Conservation (phyloP, 345 rosid genomes). For the Gossypium ekmanianum region DNA sequence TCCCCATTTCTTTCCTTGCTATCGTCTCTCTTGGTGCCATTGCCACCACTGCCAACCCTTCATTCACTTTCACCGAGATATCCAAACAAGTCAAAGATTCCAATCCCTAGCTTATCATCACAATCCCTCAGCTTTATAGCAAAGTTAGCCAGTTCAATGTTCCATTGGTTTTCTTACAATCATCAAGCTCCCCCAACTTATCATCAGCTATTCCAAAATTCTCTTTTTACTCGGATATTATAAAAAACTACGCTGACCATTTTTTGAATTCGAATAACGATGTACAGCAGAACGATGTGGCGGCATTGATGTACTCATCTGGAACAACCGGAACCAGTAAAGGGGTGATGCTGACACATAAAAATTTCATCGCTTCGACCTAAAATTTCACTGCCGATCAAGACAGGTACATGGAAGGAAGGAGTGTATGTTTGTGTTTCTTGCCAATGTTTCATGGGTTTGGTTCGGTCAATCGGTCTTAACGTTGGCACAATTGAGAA, state of each 20-base stretch:
- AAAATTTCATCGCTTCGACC: conserved; percentile 54
- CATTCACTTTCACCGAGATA: conserved; percentile 33
- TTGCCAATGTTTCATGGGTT: conserved; percentile 76
- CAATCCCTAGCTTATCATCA: conserved; percentile 42
- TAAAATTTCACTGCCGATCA: conserved; percentile 69
- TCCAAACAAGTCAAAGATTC: conserved; percentile 35
- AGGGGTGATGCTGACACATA: conserved; percentile 68
- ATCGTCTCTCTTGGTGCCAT: conserved; percentile 41
- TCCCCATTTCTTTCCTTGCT: conserved; percentile 35
- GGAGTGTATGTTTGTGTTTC: conserved; percentile 54
- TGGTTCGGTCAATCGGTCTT: conserved; percentile 41
- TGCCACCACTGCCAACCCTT: conserved; percentile 42
- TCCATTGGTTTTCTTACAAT: conserved; percentile 30
- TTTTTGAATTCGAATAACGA: conserved; percentile 15
- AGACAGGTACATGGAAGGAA: conserved; percentile 36
- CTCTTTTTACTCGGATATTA: conserved; percentile 22
- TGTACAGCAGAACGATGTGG: conserved; percentile 57
- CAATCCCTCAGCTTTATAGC: conserved; percentile 31
- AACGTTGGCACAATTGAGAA: conserved; percentile 29
- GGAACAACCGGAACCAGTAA: conserved; percentile 80
- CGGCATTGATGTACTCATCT: conserved; percentile 71
- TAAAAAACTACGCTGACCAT: conserved; percentile 19
- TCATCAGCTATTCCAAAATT: conserved; percentile 5
- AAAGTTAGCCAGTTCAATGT: conserved; percentile 30
- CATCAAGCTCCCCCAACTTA: conserved; percentile 34